Evolutionary conservation across 345 rosid genomes (phyloP), one percentile per base, ranked within the genome.

Genomic region (Lumnitzera littorea): DNA sequence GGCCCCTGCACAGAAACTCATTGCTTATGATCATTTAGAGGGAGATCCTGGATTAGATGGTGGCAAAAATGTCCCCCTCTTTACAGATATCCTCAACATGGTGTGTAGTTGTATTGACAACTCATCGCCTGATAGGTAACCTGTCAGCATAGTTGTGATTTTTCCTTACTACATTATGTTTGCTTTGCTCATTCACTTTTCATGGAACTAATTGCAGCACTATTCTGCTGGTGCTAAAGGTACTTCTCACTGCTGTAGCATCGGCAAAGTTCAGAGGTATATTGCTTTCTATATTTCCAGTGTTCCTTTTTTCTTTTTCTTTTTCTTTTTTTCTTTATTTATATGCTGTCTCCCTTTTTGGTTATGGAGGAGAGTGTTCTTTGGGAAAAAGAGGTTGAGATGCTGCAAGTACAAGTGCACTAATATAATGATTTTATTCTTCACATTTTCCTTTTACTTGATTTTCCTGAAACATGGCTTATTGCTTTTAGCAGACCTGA

Each of bases 1-100:
- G 65, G 25, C 59, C 55, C 53, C 54, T 68, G 48, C 56, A 23
- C 91, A 94, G 99, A 94, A 88, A 88, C 91, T 90, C 60, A 90
- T 94, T 71, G 96, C 99, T 27, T 94, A 94, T 55, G 88, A 94
- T 72, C 99, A 94, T 71, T 69, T 90, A 61, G 97, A 91, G 82
- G 99, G 96, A 62, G 97, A 91, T 86, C 99, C 95, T 53, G 97
- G 99, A 54, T 74, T 90, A 65, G 96, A 84, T 66, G 89, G 91
- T 46, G 99, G 99, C 48, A 88, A 83, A 77, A 86, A 88, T 67
- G 80, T 71, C 53, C 82, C 86, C 48, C 73, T 88, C 63, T 94
- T 94, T 70, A 84, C 99, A 2, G 97, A 94, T 59, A 83, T 86
- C 74, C 76, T 90, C 73, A 88, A 79, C 74, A 81, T 94, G 96